Conservation (phyloP, 768 basidiomycete species). For the Tricholoma saponaceum region DNA sequence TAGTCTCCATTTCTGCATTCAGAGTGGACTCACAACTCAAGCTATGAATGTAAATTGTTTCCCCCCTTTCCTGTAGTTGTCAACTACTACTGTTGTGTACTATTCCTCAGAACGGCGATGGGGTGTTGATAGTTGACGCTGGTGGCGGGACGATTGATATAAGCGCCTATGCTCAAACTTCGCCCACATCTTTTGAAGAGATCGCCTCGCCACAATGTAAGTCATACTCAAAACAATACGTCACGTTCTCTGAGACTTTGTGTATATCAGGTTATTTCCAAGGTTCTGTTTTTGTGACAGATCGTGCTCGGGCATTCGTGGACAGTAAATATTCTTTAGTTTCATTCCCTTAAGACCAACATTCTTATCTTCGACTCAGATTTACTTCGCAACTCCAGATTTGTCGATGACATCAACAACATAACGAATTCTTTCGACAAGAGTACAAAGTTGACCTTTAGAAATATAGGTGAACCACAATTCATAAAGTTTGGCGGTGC, state of each 20-base stretch:
- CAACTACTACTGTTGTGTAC: constrained; percentile 4
- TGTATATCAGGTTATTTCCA: constrained; percentile 30
- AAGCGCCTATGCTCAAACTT: constrained; percentile 39
- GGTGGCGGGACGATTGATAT: constrained; percentile 54
- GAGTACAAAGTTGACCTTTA: constrained; percentile 42
- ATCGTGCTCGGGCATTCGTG: constrained; percentile 29
- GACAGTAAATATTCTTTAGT: constrained; percentile 23
- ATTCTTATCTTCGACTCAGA: constrained; percentile 21
- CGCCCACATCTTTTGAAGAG: constrained; percentile 34
- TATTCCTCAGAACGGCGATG: constrained; percentile 19
- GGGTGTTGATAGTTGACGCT: constrained; percentile 46
- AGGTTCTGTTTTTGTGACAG: constrained; percentile 42
- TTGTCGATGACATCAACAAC: constrained; percentile 33
- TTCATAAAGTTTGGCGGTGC: constrained; percentile 45
- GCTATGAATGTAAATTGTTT: constrained; percentile 16
- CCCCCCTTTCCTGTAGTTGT: constrained; percentile 3
- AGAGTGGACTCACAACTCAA: constrained; percentile 31
- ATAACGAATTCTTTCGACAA: constrained; percentile 45
- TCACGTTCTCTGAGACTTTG: constrained; percentile 10
- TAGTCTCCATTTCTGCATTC: constrained; percentile 46
- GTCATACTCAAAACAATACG: constrained; percentile 10
- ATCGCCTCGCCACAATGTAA: constrained; percentile 23
- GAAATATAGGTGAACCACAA: constrained; percentile 32
- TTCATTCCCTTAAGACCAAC: neutral
- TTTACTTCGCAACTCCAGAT: constrained; percentile 34